Percentiles rank a stretch among this genome's conserved stretches.
Conservation (phyloP, 192 early-diverging fungal species). For the Thamnidium elegans region DNA sequence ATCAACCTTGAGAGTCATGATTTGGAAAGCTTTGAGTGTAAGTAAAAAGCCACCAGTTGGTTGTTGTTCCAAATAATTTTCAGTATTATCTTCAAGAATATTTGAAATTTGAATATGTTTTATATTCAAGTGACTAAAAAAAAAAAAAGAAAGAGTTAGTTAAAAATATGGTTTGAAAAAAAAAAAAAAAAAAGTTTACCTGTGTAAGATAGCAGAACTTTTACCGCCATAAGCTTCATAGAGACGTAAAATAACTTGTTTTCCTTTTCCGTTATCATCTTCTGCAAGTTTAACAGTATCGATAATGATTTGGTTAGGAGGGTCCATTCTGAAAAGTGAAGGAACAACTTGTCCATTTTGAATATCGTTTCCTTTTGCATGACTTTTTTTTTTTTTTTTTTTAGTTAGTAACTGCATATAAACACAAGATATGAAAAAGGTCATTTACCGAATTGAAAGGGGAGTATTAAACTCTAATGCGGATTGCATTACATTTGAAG, state of each 20-base stretch:
- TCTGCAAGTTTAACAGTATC: slow-evolving; percentile 93
- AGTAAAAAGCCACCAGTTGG: slow-evolving; percentile 38
- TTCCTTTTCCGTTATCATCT: slow-evolving; percentile 45
- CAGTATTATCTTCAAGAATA: slow-evolving; percentile 71
- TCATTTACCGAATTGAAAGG: slow-evolving; percentile 48
- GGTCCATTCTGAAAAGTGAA: slow-evolving; percentile 37
- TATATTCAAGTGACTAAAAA: slow-evolving; percentile 47
- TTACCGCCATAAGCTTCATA: slow-evolving; percentile 93
- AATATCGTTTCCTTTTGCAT: slow-evolving; percentile 7
- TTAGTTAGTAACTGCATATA: too few relatives aligned
- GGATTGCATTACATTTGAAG: slow-evolving; percentile 81
- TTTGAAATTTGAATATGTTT: slow-evolving; percentile 61
- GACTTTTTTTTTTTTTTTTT: background rate
- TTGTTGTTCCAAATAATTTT: slow-evolving; percentile 30
- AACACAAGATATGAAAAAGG: background rate
- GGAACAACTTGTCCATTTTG: background rate
- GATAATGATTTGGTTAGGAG: slow-evolving; percentile 70
- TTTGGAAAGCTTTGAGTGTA: slow-evolving; percentile 61
- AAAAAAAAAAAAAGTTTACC: slow-evolving; percentile 33
- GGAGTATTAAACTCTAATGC: slow-evolving; percentile 93
- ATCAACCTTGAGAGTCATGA: slow-evolving; percentile 56
- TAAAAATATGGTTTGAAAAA: background rate
- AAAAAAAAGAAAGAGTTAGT: background rate
- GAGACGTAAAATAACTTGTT: slow-evolving; percentile 71
- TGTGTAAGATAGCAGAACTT: slow-evolving; percentile 48